These are phyloP conservation scores for Carnegiea gigantea DNA, from an alignment of 179 eudicot genomes.

Conservation along the genomic window DNA sequence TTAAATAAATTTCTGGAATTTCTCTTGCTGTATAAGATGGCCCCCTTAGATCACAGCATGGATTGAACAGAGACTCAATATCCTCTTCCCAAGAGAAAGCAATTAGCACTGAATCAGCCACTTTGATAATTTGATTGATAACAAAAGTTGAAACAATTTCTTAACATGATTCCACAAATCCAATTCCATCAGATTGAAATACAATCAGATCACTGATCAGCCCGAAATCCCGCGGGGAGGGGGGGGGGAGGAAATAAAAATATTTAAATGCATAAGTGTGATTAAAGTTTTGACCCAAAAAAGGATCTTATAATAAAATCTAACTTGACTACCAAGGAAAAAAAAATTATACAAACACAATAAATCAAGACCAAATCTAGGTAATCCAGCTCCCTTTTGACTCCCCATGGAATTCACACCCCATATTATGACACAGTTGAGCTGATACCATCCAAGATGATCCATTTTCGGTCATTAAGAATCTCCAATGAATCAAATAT, in stretches of 20 bases:
- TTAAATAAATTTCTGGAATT: background rate
- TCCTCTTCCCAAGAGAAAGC: too few species aligned
- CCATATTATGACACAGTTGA: constrained; percentile 9
- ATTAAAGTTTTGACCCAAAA: constrained; percentile 16
- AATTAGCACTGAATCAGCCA: too few species aligned
- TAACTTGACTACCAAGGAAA: constrained; percentile 10
- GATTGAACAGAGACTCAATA: background rate
- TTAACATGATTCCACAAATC: constrained; percentile 9
- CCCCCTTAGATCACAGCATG: background rate
- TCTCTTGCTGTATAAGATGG: too few species aligned
- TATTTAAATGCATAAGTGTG: background rate
- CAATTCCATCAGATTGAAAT: constrained; percentile 4
- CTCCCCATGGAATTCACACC: background rate
- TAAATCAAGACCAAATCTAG: constrained; percentile 4
- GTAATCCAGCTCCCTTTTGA: constrained; percentile 7
- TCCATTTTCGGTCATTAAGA: background rate
- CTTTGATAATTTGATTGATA: background rate
- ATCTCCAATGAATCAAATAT: background rate
- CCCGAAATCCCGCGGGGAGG: background rate
- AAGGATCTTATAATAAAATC: constrained; percentile 14
- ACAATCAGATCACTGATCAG: background rate
- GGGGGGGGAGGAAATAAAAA: background rate
- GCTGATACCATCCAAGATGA: background rate
- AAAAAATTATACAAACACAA: constrained; percentile 20
- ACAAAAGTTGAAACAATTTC: background rate